These are phyloP conservation scores for Morella rubra DNA, from an alignment of 306 rosid genomes.

Conservation along the genomic window DNA sequence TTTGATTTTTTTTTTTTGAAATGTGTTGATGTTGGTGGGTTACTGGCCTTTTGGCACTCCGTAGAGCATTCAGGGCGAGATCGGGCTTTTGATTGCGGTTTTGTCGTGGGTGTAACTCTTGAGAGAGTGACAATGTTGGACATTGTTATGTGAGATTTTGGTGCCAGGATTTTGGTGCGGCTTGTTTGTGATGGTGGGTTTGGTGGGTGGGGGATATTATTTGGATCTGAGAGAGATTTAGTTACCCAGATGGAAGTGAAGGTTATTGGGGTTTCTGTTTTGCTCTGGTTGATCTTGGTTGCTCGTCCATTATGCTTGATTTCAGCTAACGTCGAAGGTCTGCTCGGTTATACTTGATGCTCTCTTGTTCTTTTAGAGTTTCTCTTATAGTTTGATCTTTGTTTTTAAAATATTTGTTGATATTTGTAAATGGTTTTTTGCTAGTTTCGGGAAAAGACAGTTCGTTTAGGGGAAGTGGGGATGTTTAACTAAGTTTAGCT, in stretches of 20 bases:
- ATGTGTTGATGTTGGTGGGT: slow-evolving; percentile 7
- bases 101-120: slow-evolving; percentile 22
- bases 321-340: slow-evolving; percentile 98
- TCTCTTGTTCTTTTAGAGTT: neutral
- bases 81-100: slow-evolving; percentile 51
- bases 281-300: slow-evolving; percentile 51
- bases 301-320: slow-evolving; percentile 68
- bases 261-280: slow-evolving; percentile 49
- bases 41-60: slow-evolving; percentile 22
- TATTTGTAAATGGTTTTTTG: slow-evolving; percentile 16
- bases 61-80: slow-evolving; percentile 42
- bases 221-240: slow-evolving; percentile 79
- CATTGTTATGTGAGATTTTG: slow-evolving; percentile 44
- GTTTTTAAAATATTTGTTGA: slow-evolving; percentile 12
- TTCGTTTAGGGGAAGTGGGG: neutral
- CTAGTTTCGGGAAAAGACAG: neutral
- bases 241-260: slow-evolving; percentile 59
- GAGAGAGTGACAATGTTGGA: slow-evolving; percentile 39
- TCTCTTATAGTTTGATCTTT: neutral
- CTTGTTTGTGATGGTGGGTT: slow-evolving; percentile 48
- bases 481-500: neutral
- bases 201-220: slow-evolving; percentile 43
- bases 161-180: slow-evolving; percentile 40
- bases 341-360: neutral
- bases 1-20: neutral